A percentile compares a stretch with the other conserved stretches of the same genome.
These are phyloP conservation scores for Phytophthora palmivora DNA, from an alignment of 352 stramenopile species.

Conservation along the genomic window DNA sequence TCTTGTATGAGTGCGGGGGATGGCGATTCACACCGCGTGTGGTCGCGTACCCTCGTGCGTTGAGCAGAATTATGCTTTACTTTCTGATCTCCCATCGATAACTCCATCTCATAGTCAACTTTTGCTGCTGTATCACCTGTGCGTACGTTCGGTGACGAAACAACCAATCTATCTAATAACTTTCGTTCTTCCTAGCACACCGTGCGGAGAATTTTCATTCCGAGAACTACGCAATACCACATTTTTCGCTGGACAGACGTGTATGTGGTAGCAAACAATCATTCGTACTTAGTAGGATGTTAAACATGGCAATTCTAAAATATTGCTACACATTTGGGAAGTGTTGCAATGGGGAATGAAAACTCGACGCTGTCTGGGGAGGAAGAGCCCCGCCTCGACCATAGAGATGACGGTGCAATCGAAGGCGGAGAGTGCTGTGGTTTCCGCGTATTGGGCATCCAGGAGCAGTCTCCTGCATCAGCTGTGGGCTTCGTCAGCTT, in stretches of 20 bases:
- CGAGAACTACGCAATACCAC: conserved; percentile 55
- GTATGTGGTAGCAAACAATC: too few relatives aligned
- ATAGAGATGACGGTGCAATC: conserved; percentile 34
- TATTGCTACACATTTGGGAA: not conserved
- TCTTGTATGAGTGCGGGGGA: conserved; percentile 89
- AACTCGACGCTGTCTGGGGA: conserved; percentile 40
- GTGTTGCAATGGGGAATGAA: conserved; percentile 58
- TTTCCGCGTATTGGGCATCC: conserved; percentile 97
- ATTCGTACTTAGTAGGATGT: conserved; percentile 23
- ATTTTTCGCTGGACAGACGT: too few relatives aligned
- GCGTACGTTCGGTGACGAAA: conserved; percentile 75
- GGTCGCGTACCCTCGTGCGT: conserved; percentile 50
- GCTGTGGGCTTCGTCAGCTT: conserved; percentile 95
- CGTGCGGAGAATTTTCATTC: conserved; percentile 63
- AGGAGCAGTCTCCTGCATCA: conserved; percentile 94
- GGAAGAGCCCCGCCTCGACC: conserved; percentile 14
- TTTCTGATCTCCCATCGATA: conserved; percentile 59
- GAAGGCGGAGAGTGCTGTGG: conserved; percentile 79
- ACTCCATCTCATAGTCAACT: not conserved
- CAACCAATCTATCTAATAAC: conserved; percentile 80
- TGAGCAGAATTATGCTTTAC: conserved; percentile 87
- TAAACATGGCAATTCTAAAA: conserved; percentile 4
- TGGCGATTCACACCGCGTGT: conserved; percentile 65
- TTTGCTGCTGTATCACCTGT: not conserved
- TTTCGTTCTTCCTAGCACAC: conserved; percentile 89